A percentile compares a stretch with the other conserved stretches of the same genome.
Conservation (phyloP, 2,329 filamentous ascomycete genomes). For the Aureobasidium musti region DNA sequence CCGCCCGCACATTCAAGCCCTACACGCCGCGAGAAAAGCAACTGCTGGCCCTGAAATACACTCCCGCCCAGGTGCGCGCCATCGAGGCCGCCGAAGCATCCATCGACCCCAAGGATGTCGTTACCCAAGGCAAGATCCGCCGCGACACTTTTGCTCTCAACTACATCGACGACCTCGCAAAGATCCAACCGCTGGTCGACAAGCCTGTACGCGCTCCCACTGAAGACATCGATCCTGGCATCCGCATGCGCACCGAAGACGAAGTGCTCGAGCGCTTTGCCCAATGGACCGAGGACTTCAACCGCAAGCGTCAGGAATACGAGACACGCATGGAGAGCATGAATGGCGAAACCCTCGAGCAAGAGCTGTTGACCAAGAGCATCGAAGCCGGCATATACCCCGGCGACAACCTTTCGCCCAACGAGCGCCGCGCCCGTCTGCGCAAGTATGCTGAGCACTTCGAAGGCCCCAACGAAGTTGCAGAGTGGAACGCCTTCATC, state of each 20-base stretch:
- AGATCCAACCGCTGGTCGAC: slow-evolving; percentile 76
- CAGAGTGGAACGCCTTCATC: slow-evolving; percentile 48
- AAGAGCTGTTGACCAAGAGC: slow-evolving; percentile 32
- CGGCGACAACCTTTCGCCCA: slow-evolving; percentile 36
- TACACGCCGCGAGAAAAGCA: slow-evolving; percentile 69
- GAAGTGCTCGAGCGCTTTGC: slow-evolving; percentile 64
- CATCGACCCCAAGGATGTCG: slow-evolving; percentile 72
- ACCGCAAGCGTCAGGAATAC: slow-evolving; percentile 29
- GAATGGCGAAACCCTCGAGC: slow-evolving; percentile 36
- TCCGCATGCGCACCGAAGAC: slow-evolving; percentile 62
- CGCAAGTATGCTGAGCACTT: slow-evolving; percentile 36
- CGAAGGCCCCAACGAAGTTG: slow-evolving; percentile 46
- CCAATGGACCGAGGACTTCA: slow-evolving; percentile 36
- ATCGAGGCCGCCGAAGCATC: slow-evolving; percentile 78
- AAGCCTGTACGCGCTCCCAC: slow-evolving; percentile 53
- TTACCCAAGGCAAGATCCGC: slow-evolving; percentile 70
- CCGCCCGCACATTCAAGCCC: slow-evolving; percentile 55
- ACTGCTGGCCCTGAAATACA: slow-evolving; percentile 67
- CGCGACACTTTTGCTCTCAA: slow-evolving; percentile 70
- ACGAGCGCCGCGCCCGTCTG: slow-evolving; percentile 30
- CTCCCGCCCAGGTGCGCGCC: slow-evolving; percentile 75
- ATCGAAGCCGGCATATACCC: slow-evolving; percentile 31
- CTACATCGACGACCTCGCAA: slow-evolving; percentile 82
- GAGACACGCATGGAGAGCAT: slow-evolving; percentile 46
- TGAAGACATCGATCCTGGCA: slow-evolving; percentile 56